phyloP scores from a whole-genome alignment of 1,139 yeast species.

The Kluyveromyces marxianus region DNA sequence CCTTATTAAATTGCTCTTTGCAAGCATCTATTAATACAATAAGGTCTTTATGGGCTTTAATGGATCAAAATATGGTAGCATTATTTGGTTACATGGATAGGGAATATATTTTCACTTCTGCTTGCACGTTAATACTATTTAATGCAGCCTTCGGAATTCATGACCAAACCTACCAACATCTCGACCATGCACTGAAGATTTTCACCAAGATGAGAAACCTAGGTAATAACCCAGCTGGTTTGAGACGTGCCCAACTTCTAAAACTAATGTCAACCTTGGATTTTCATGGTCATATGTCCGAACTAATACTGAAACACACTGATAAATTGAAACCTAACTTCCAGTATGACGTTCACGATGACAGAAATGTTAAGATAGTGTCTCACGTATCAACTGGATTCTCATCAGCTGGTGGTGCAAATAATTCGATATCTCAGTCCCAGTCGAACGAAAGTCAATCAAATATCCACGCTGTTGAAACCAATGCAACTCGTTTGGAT shows the following conservation, averaged over 20 bases:
- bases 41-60: slow-evolving; percentile 62
- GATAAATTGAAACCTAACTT: slow-evolving; percentile 35
- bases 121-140: slow-evolving; percentile 67
- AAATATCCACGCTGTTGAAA: slow-evolving; percentile 23
- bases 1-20: slow-evolving; percentile 69
- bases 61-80: slow-evolving; percentile 74
- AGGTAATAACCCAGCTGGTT: slow-evolving; percentile 74
- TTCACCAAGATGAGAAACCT: slow-evolving; percentile 68
- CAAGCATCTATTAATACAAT: slow-evolving; percentile 80
- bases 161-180: slow-evolving; percentile 62
- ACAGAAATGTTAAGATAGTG: slow-evolving; percentile 12
- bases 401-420: slow-evolving; percentile 3
- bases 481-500: slow-evolving; percentile 25
- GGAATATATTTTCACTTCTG: slow-evolving; percentile 74
- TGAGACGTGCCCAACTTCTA: slow-evolving; percentile 63
- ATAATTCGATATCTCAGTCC: slow-evolving; percentile 11
- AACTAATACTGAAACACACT: slow-evolving; percentile 49
- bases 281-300: slow-evolving; percentile 58
- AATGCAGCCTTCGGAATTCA: slow-evolving; percentile 81
- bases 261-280: slow-evolving; percentile 59
- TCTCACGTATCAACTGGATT: slow-evolving; percentile 12
- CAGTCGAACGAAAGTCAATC: slow-evolving; percentile 10
- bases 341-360: slow-evolving; percentile 14
- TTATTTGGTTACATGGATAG: slow-evolving; percentile 85
- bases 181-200: slow-evolving; percentile 64